A percentile compares a stretch with the other conserved stretches of the same genome.
Conservation (phyloP, 179 eudicot genomes). For the Beta macrorhiza region DNA sequence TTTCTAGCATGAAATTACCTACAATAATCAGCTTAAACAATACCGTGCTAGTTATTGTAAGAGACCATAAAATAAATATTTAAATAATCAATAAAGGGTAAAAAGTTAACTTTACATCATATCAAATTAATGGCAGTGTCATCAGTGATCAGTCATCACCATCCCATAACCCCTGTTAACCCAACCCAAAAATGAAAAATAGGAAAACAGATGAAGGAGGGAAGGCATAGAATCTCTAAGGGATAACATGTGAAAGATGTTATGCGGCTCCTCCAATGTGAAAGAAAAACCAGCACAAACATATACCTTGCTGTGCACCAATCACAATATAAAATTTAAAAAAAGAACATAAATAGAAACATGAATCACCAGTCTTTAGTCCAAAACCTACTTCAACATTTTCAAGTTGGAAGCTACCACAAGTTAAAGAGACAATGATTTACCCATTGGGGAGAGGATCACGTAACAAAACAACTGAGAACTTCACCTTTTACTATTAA, state of each 20-base stretch:
- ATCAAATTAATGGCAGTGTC: not conserved
- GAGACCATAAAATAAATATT: not conserved
- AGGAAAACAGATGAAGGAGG: not conserved
- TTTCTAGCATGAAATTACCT: not conserved
- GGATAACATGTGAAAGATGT: not conserved
- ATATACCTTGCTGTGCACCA: not conserved
- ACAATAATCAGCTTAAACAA: not conserved
- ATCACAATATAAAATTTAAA: not conserved
- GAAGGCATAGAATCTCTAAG: not conserved
- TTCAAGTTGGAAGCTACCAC: not conserved
- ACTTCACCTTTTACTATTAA: not conserved
- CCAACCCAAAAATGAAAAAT: not conserved
- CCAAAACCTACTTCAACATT: not conserved
- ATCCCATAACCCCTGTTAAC: not conserved
- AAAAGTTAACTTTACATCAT: not conserved
- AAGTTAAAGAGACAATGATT: not conserved
- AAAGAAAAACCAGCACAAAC: not conserved
- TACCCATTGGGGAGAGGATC: not conserved
- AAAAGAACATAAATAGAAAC: not conserved
- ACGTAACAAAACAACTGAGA: not conserved
- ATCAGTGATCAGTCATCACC: not conserved
- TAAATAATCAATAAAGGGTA: not conserved
- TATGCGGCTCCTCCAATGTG: not conserved
- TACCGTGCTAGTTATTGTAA: not conserved
- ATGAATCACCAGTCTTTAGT: not conserved